These are phyloP conservation scores for Agrostemma githago DNA, from an alignment of 148 eudicot species.

Conservation along the genomic window DNA sequence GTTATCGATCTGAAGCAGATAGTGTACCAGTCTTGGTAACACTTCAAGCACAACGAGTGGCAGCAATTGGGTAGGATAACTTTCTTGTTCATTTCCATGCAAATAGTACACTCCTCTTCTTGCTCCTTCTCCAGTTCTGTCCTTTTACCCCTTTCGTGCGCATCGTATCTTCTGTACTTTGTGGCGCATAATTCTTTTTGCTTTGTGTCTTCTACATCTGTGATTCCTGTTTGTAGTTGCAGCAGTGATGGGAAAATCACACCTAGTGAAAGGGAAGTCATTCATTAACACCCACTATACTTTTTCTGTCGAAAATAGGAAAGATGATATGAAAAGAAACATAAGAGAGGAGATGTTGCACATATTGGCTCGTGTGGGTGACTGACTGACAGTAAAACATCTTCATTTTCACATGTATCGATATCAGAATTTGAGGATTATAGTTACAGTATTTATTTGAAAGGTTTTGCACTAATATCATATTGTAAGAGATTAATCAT, in stretches of 20 bases:
- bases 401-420: not conserved
- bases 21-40: slow-evolving; percentile 77
- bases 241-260: slow-evolving; percentile 78
- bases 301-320: not conserved
- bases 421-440: no score
- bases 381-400: not conserved
- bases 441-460: no score
- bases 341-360: not conserved
- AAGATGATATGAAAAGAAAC: no score
- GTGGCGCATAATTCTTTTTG: slow-evolving; percentile 57
- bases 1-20: slow-evolving; percentile 8
- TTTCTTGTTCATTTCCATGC: slow-evolving; percentile 72
- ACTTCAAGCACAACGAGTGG: slow-evolving; percentile 73
- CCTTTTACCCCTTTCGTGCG: slow-evolving; percentile 37
- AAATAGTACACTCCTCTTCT: slow-evolving; percentile 88
- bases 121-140: slow-evolving; percentile 62
- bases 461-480: no score
- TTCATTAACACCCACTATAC: slow-evolving; percentile 3
- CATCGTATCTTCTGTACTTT: slow-evolving; percentile 52
- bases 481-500: not conserved
- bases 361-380: not conserved
- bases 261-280: slow-evolving; percentile 30
- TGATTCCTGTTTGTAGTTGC: slow-evolving; percentile 83
- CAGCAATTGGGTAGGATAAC: slow-evolving; percentile 75
- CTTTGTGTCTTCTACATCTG: slow-evolving; percentile 70